Percentiles rank a stretch among this genome's conserved stretches.
Conservation (phyloP, 257 asterid species). For the Hygrophila difformis region DNA sequence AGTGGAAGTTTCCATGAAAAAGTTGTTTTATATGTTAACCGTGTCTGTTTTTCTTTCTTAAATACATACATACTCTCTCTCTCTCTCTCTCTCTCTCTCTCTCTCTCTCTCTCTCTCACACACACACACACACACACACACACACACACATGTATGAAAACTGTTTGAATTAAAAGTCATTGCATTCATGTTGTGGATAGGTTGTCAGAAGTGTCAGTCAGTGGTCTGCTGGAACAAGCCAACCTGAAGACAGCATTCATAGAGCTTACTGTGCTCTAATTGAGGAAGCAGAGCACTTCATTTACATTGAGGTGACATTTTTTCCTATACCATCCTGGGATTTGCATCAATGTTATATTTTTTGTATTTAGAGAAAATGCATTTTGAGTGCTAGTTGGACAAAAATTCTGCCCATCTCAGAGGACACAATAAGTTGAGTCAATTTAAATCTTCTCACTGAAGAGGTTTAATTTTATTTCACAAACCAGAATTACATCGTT, state of each 20-base stretch:
- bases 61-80: too few species aligned
- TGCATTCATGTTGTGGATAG: slow-evolving; percentile 30
- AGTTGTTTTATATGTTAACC: slow-evolving; percentile 6
- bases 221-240: slow-evolving; percentile 99
- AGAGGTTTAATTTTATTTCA: too few species aligned
- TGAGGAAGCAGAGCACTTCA: slow-evolving; percentile 81
- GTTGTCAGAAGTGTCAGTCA: slow-evolving; percentile 88
- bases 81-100: too few species aligned
- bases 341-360: neutral
- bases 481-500: too few species aligned
- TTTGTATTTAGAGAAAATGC: neutral
- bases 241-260: slow-evolving; percentile 88
- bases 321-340: slow-evolving; percentile 1
- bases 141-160: slow-evolving; percentile 6
- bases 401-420: too few species aligned
- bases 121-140: too few species aligned
- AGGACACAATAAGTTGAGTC: too few species aligned
- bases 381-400: slow-evolving; percentile 1
- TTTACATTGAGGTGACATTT: slow-evolving; percentile 74
- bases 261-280: slow-evolving; percentile 82
- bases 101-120: too few species aligned
- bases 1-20: slow-evolving; percentile 4
- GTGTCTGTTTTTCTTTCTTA: too few species aligned
- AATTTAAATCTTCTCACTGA: too few species aligned
- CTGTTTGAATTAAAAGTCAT: slow-evolving; percentile 11